A percentile compares a stretch with the other conserved stretches of the same genome.
phyloP scores from a whole-genome alignment of 331 rosid species.

The Pyrus hybrid region DNA sequence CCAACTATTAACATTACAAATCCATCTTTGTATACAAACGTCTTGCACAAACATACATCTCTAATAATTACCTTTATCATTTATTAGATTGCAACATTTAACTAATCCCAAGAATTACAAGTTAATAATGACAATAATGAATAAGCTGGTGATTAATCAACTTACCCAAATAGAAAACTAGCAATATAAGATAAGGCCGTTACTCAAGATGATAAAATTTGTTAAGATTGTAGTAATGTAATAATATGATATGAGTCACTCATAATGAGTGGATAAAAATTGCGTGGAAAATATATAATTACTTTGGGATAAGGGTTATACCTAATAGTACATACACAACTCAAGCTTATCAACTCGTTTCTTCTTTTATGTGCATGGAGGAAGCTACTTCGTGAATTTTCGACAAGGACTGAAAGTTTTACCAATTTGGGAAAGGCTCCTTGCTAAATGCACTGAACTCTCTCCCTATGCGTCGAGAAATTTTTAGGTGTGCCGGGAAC shows the following conservation, averaged over 20 bases:
- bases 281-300: not conserved
- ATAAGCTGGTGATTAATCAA: not conserved
- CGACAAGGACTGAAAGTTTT: no score
- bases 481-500: no score
- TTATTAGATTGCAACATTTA: not conserved
- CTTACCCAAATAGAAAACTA: not conserved
- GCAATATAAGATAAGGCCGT: not conserved
- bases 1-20: no score
- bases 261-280: not conserved
- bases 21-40: no score
- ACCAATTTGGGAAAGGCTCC: no score
- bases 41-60: no score
- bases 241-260: not conserved
- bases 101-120: not conserved
- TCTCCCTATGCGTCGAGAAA: no score
- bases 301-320: not conserved
- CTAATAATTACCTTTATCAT: not conserved
- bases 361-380: not conserved
- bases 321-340: not conserved
- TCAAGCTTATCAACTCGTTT: not conserved
- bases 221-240: not conserved
- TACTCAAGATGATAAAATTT: not conserved
- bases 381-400: no score
- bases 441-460: no score
- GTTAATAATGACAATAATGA: not conserved